Evolutionary conservation across 306 rosid genomes (phyloP), one percentile per base, ranked within the genome.

Genomic region (Inga laurina): DNA sequence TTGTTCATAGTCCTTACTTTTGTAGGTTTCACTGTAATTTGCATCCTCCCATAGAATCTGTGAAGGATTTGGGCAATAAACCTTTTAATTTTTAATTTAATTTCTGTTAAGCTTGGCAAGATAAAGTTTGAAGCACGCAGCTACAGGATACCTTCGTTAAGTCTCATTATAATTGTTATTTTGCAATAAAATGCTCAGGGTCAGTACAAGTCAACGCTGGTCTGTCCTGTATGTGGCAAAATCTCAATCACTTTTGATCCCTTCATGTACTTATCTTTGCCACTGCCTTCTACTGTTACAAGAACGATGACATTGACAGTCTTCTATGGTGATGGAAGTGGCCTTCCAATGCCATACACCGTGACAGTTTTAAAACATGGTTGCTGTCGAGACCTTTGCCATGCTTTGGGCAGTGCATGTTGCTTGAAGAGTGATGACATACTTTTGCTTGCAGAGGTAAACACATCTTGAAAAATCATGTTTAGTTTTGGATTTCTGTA

Each of bases 201-300:
- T 84, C 99, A 94, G 90, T 97, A 97, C 84, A 97, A 97, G 86
- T 97, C 99, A 43, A 97, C 98, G 6, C 86, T 97, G 91, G 98
- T 97, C 82, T 97, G 99, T 88, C 99, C 99, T 34, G 86, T 59
- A 30, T 97, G 99, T 83, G 78, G 88, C 82, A 97, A 97, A 92
- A 88, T 97, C 87, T 97, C 98, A 70, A 92, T 97, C 88, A 97
- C 99, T 77, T 94, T 97, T 52, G 99, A 97, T 79, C 99, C 99
- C 43, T 97, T 97, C 89, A 97, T 97, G 99, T 97, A 97, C 89
- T 88, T 97, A 72, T 97, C 99, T 59, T 68, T 97, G 90, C 99
- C 99, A 46, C 87, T 97, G 34, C 98, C 99, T 90, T 97, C 99
- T 59, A 91, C 94, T 49, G 94, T 88, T 78, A 94, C 90, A 41